phyloP scores from a whole-genome alignment of 495 filamentous ascomycete genomes.

The Ramalina intermedia region DNA sequence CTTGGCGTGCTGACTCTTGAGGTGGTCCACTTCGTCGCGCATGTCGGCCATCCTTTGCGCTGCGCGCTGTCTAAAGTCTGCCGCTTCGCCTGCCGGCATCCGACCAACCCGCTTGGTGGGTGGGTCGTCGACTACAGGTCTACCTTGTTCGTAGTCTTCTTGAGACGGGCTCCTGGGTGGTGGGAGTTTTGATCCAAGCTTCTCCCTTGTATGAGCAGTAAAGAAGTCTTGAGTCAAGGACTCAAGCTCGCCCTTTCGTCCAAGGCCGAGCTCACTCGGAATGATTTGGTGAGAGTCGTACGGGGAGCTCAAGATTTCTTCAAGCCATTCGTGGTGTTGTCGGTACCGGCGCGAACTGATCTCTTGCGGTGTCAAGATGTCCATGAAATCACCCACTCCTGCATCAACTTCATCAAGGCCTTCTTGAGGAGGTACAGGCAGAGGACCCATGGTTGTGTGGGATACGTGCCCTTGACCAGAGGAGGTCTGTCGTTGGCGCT shows the following conservation, averaged over 20 bases:
- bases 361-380: slow-evolving; percentile 74
- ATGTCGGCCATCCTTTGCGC: slow-evolving; percentile 47
- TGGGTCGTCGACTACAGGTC: slow-evolving; percentile 21
- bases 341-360: slow-evolving; percentile 71
- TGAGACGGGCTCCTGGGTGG: neutral
- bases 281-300: slow-evolving; percentile 70
- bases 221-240: slow-evolving; percentile 67
- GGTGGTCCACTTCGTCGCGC: slow-evolving; percentile 62
- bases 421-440: slow-evolving; percentile 1
- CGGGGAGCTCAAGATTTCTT: slow-evolving; percentile 83
- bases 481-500: slow-evolving; percentile 10
- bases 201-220: slow-evolving; percentile 37
- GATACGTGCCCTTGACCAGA: slow-evolving; percentile 7
- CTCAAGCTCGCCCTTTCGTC: slow-evolving; percentile 72
- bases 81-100: slow-evolving; percentile 50
- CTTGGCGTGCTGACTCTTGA: slow-evolving; percentile 65
- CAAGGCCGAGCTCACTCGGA: slow-evolving; percentile 76
- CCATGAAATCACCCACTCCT: slow-evolving; percentile 68
- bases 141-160: slow-evolving; percentile 12
- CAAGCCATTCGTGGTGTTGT: slow-evolving; percentile 98
- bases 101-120: slow-evolving; percentile 39
- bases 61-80: slow-evolving; percentile 65
- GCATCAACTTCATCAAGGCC: slow-evolving; percentile 75
- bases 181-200: slow-evolving; percentile 11
- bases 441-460: slow-evolving; percentile 6